These are phyloP conservation scores for Beauveria bassiana DNA, from an alignment of 2,329 filamentous ascomycete genomes.

Conservation along the genomic window DNA sequence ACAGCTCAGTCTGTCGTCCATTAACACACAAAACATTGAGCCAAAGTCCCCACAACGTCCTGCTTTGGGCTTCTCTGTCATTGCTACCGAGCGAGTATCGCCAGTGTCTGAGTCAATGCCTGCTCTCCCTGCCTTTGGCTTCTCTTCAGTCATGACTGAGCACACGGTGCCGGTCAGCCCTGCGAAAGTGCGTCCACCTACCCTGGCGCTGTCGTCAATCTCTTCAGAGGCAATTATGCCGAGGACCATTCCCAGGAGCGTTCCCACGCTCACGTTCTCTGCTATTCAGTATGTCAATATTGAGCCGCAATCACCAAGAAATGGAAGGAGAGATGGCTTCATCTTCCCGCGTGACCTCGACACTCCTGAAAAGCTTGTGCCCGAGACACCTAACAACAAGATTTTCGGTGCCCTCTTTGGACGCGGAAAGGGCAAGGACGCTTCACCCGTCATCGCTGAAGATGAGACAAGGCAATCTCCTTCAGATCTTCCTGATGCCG, in stretches of 20 bases:
- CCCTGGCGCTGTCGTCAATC: constrained; percentile 18
- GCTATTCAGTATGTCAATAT: constrained; percentile 38
- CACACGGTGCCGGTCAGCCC: constrained; percentile 27
- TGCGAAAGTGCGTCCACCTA: constrained; percentile 6
- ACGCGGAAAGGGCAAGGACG: constrained; percentile 34
- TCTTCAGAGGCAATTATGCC: constrained; percentile 11
- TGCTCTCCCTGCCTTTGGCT: constrained; percentile 18
- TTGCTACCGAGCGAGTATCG: neutral
- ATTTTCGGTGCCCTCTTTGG: constrained; percentile 37
- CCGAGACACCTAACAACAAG: constrained; percentile 32
- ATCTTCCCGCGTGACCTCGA: constrained; percentile 44
- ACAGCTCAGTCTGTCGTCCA: constrained; percentile 22
- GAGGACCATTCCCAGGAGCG: neutral
- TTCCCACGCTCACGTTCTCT: constrained; percentile 18
- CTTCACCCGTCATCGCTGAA: constrained; percentile 50
- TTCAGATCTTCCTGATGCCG: constrained; percentile 29
- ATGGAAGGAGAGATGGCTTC: constrained; percentile 47
- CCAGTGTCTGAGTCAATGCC: constrained; percentile 23
- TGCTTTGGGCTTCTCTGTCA: constrained; percentile 18
- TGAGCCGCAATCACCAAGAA: constrained; percentile 38
- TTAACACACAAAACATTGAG: constrained; percentile 22
- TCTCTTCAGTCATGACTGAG: constrained; percentile 27
- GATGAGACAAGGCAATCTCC: constrained; percentile 54
- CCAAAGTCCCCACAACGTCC: constrained; percentile 18
- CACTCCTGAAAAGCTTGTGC: constrained; percentile 21